Evolutionary conservation across 805 yeast genomes (phyloP), one percentile per base, ranked within the genome.

Genomic region (Yamadazyma laniorum): DNA sequence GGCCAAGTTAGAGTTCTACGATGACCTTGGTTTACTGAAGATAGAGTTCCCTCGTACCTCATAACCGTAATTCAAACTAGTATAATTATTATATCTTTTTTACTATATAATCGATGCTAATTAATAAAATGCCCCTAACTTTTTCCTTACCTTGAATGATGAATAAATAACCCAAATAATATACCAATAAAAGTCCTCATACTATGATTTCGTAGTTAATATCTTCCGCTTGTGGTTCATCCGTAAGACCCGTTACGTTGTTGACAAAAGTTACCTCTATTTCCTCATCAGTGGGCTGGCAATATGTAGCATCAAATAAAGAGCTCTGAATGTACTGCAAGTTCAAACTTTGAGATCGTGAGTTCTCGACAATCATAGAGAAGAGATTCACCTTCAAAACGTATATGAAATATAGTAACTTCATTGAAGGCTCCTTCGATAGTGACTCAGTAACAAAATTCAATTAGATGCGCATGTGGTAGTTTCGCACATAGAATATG

Each of bases 351-450:
- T 57, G 52, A 18, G 59, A 52, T 35, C 72, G 53, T 34, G 63
- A 56, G 36, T 53, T 58, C 35, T 56, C 49, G 25, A 68, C 61
- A 17, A 68, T 42, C 21, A 66, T 50, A 34, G 58, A 66, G 31
- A 68, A 51, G 25, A 67, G 40, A 41, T 68, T 68, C 32, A 63
- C 49, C 46, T 67, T 67, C 31, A 68, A 49, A 28, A 61, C 47
- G 42, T 67, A 67, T 34, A 68, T 42, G 36, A 63, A 51, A 23
- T 62, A 49, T 13, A 65, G 41, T 28, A 65, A 44, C 45, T 61
- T 61, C 73, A 67, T 67, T 21, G 4, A 13, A 36, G 27, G n/a
- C n/a, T n/a, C n/a, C n/a, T n/a, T n/a, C n/a, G n/a, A n/a, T n/a
- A n/a, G n/a, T n/a, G n/a, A n/a, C n/a, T n/a, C n/a, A n/a, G n/a